Evolutionary conservation across 2,329 filamentous ascomycete genomes (phyloP).

Genomic region (Paecilomyces dactylethromorphus): DNA sequence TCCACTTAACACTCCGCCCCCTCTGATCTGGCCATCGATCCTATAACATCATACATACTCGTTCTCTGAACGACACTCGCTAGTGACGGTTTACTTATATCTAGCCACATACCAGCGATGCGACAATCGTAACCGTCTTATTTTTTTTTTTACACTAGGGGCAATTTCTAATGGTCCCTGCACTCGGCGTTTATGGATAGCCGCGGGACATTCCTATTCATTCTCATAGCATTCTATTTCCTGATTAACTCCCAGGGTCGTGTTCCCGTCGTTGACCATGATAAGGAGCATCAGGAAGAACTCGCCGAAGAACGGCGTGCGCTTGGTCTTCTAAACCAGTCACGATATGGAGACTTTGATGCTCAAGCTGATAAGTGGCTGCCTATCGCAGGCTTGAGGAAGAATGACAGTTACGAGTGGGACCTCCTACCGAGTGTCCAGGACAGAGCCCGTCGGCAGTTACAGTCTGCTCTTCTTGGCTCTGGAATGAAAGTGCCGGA

Average conservation of each 20-base stretch:
- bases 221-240: slow-evolving; percentile 48
- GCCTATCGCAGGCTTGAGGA: slow-evolving; percentile 71
- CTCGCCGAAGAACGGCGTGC: slow-evolving; percentile 46
- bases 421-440: slow-evolving; percentile 62
- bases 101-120: slow-evolving; percentile 16
- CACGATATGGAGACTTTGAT: slow-evolving; percentile 48
- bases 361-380: slow-evolving; percentile 44
- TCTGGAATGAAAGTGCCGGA: slow-evolving; percentile 23
- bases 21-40: neutral
- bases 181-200: slow-evolving; percentile 36
- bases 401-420: slow-evolving; percentile 73
- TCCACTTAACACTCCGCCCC: neutral
- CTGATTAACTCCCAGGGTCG: slow-evolving; percentile 45
- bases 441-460: slow-evolving; percentile 55
- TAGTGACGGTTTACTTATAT: neutral
- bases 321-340: slow-evolving; percentile 44
- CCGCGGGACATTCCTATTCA: slow-evolving; percentile 42
- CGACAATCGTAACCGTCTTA: slow-evolving; percentile 13
- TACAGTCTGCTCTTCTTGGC: slow-evolving; percentile 26
- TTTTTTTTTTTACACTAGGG: slow-evolving; percentile 1
- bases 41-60: slow-evolving; percentile 1
- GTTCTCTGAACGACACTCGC: neutral
- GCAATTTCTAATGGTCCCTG: slow-evolving; percentile 2
- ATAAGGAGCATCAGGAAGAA: slow-evolving; percentile 42
- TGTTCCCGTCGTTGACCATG: slow-evolving; percentile 31